A percentile compares a stretch with the other conserved stretches of the same genome.
phyloP scores from a whole-genome alignment of 2,329 filamentous ascomycete species.

The Xylariales sp. region DNA sequence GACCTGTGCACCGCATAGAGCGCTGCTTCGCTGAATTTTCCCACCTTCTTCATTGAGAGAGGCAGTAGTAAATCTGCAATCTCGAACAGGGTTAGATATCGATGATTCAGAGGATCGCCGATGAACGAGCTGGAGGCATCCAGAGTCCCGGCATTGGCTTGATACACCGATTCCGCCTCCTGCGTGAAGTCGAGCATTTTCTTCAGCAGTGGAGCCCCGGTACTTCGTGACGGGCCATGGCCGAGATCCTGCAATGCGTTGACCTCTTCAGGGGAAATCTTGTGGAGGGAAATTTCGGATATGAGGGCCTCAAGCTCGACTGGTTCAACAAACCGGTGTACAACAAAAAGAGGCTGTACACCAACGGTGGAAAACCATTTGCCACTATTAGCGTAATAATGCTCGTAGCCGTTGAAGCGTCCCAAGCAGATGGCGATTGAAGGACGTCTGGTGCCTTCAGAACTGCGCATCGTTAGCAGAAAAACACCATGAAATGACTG shows the following conservation, averaged over 20 bases:
- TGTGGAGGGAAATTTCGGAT: slow-evolving; percentile 28
- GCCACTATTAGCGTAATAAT: slow-evolving; percentile 51
- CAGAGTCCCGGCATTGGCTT: slow-evolving; percentile 41
- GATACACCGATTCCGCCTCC: slow-evolving; percentile 39
- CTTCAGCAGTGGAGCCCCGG: slow-evolving; percentile 37
- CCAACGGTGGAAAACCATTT: slow-evolving; percentile 42
- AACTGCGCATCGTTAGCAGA: slow-evolving; percentile 15
- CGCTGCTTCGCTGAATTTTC: slow-evolving; percentile 38
- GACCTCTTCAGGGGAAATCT: slow-evolving; percentile 22
- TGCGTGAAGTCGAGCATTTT: slow-evolving; percentile 43
- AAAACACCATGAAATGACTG: background rate
- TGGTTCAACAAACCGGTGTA: slow-evolving; percentile 39
- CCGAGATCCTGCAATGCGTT: slow-evolving; percentile 33
- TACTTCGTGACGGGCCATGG: slow-evolving; percentile 35
- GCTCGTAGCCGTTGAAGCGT: slow-evolving; percentile 42
- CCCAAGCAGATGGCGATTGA: slow-evolving; percentile 51
- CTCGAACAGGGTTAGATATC: slow-evolving; percentile 46
- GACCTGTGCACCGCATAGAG: slow-evolving; percentile 69
- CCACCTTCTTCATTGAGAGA: slow-evolving; percentile 25
- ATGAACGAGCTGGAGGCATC: slow-evolving; percentile 40
- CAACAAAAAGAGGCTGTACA: slow-evolving; percentile 43
- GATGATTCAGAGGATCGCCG: slow-evolving; percentile 28
- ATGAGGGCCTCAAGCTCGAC: slow-evolving; percentile 38
- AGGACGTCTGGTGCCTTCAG: slow-evolving; percentile 35
- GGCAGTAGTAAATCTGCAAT: slow-evolving; percentile 42